phyloP scores from a whole-genome alignment of 257 asterid genomes.

The Plantago elongata region DNA sequence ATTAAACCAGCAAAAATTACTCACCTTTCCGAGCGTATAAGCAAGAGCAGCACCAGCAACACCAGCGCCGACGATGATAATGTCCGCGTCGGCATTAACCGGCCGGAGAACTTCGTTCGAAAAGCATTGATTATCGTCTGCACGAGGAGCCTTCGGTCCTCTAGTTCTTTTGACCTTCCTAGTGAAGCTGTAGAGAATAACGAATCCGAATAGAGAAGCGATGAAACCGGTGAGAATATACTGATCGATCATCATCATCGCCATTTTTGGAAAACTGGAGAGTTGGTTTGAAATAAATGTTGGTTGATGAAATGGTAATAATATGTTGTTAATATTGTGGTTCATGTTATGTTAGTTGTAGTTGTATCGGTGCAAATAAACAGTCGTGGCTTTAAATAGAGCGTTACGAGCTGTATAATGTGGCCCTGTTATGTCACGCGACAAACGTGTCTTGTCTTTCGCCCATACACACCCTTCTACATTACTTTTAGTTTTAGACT shows the following conservation, averaged over 20 bases:
- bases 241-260: constrained; percentile 45
- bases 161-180: constrained; percentile 29
- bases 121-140: constrained; percentile 14
- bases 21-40: constrained; percentile 65
- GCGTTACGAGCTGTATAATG: no score
- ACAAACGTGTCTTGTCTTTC: no score
- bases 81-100: constrained; percentile 27
- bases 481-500: no score
- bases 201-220: constrained; percentile 44
- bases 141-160: constrained; percentile 26
- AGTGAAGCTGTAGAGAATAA: constrained; percentile 36
- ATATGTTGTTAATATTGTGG: no score
- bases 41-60: constrained; percentile 80
- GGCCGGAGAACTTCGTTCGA: constrained; percentile 3
- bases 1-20: not conserved
- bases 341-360: no score
- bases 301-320: no score
- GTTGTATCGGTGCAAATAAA: no score
- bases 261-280: no score
- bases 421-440: no score
- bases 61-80: constrained; percentile 73
- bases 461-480: no score
- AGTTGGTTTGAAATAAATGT: no score
- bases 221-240: constrained; percentile 42
- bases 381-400: no score